A percentile compares a stretch with the other conserved stretches of the same genome.
Evolutionary conservation across 208 protist species (phyloP).

Genomic region (Acanthamoeba lenticulata): DNA sequence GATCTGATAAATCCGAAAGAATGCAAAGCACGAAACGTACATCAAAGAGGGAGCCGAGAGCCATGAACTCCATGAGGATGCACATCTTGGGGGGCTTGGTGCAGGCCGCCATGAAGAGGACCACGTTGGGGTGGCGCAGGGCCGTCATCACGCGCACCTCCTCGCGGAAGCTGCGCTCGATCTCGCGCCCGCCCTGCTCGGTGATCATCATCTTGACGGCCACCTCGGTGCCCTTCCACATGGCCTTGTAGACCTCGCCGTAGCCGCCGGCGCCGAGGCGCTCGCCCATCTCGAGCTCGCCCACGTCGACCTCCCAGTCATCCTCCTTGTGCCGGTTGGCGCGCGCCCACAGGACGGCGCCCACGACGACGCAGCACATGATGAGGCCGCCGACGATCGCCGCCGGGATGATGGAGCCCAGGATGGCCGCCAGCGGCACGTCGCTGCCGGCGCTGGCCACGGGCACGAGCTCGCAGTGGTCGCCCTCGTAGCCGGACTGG

Average conservation of each 20-base stretch:
- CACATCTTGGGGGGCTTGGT: constrained; percentile 40
- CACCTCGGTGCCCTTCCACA: constrained; percentile 58
- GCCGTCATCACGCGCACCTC: constrained; percentile 77
- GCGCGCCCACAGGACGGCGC: background rate
- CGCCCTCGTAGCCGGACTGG: background rate
- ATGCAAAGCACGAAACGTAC: background rate
- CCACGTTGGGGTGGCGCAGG: constrained; percentile 78
- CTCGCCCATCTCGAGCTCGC: constrained; percentile 19
- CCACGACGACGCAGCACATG: background rate
- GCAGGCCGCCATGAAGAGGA: constrained; percentile 74
- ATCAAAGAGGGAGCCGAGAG: background rate
- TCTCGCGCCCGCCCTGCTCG: background rate
- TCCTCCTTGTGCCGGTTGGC: background rate
- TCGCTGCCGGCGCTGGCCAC: background rate
- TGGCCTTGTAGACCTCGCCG: constrained; percentile 38
- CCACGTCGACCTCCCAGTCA: constrained; percentile 17
- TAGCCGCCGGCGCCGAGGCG: background rate
- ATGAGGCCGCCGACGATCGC: background rate
- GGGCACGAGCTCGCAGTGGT: background rate
- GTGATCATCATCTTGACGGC: constrained; percentile 64
- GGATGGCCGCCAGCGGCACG: background rate
- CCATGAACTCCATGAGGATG: constrained; percentile 42
- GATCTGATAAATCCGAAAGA: too few species aligned
- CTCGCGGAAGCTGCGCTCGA: constrained; percentile 72
- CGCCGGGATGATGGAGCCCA: background rate